phyloP scores from a whole-genome alignment of 768 basidiomycete species.

The Tricholoma sp. region DNA sequence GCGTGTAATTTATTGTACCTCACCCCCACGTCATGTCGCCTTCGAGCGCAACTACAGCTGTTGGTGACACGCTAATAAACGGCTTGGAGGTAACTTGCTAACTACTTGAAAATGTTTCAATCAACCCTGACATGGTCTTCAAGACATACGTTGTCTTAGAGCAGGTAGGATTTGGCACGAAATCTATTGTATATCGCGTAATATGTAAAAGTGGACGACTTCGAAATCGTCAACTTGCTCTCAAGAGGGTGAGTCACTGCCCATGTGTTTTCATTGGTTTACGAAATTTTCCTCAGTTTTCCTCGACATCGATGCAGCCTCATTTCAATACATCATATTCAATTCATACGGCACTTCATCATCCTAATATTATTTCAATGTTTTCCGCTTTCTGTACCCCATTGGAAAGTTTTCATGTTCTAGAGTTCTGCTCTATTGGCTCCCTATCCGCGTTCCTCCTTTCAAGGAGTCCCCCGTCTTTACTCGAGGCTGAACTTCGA shows the following conservation, averaged over 20 bases:
- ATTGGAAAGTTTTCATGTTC: constrained; percentile 29
- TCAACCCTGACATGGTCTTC: neutral
- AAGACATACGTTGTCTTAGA: constrained; percentile 38
- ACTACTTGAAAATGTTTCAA: neutral
- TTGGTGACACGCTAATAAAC: constrained; percentile 11
- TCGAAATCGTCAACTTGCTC: constrained; percentile 33
- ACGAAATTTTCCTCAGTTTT: neutral
- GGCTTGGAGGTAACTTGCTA: constrained; percentile 14
- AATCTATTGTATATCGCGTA: constrained; percentile 32
- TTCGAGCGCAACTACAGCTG: neutral
- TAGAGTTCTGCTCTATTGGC: constrained; percentile 43
- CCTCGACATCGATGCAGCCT: constrained; percentile 6
- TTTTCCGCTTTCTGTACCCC: constrained; percentile 34
- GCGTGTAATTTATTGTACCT: neutral
- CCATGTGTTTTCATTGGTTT: neutral
- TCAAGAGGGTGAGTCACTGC: constrained; percentile 33
- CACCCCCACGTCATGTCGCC: neutral
- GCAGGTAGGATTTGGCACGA: constrained; percentile 21
- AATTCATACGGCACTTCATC: constrained; percentile 39
- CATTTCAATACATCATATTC: constrained; percentile 10
- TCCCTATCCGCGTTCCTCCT: constrained; percentile 28
- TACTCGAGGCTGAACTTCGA: constrained; percentile 32
- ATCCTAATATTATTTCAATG: constrained; percentile 45
- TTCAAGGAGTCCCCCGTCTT: constrained; percentile 12
- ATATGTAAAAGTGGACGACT: constrained; percentile 41